phyloP scores from a whole-genome alignment of 441 rosid species.

The Kokia cookei region DNA sequence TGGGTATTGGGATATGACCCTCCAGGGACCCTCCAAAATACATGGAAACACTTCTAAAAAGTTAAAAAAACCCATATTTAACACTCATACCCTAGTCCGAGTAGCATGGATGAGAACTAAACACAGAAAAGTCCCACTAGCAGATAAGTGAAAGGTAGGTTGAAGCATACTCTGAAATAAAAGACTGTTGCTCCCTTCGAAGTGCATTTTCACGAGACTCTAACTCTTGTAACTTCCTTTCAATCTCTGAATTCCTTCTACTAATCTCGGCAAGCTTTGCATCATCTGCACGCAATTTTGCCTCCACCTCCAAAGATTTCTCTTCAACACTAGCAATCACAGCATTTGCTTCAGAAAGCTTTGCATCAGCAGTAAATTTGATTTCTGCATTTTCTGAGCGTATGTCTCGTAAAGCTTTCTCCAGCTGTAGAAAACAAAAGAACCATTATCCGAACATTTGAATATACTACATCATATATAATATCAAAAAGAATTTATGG shows the following conservation, averaged over 20 bases:
- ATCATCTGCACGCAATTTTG: conserved; percentile 77
- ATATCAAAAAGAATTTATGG: not conserved
- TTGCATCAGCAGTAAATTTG: conserved; percentile 86
- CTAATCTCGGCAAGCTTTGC: conserved; percentile 91
- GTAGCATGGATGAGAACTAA: not conserved
- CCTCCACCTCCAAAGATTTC: conserved; percentile 83
- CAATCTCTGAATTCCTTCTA: conserved; percentile 80
- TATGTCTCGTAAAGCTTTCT: conserved; percentile 77
- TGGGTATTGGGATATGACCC: not conserved
- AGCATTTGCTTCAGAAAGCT: conserved; percentile 86
- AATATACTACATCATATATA: not conserved
- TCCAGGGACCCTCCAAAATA: not conserved
- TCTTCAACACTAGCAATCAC: conserved; percentile 70
- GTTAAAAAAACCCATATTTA: no score
- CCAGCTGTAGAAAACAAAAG: conserved; percentile 51
- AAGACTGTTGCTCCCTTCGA: conserved; percentile 71
- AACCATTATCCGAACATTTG: not conserved
- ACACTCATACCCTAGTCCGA: not conserved
- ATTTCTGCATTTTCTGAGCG: conserved; percentile 86
- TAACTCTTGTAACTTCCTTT: conserved; percentile 74
- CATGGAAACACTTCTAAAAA: not conserved
- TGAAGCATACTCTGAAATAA: conserved; percentile 64
- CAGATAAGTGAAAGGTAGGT: not conserved
- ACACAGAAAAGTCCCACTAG: not conserved
- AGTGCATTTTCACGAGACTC: conserved; percentile 64